These are phyloP conservation scores for Apiospora pterosperma DNA, from an alignment of 2,329 filamentous ascomycete species.

Conservation along the genomic window DNA sequence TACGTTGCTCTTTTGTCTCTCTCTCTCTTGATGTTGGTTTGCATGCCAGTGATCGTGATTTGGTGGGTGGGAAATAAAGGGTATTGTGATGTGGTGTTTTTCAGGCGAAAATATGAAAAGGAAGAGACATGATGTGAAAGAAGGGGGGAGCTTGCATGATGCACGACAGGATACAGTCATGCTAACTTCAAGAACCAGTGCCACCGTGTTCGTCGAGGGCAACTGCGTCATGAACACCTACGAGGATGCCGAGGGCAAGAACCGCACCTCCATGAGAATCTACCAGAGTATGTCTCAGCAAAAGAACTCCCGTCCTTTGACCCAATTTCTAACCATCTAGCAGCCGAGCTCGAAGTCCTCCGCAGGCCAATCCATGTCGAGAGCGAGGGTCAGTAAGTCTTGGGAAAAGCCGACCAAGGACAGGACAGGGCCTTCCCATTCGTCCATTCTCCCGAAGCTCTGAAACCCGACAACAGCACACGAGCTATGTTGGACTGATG, in stretches of 20 bases:
- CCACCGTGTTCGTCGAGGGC: slow-evolving; percentile 79
- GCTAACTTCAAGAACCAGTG: slow-evolving; percentile 43
- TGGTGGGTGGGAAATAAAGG: too few species aligned
- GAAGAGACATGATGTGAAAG: not conserved
- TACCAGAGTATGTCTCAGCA: slow-evolving; percentile 68
- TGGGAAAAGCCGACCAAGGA: not conserved
- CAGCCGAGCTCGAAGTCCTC: slow-evolving; percentile 47
- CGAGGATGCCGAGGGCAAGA: slow-evolving; percentile 69
- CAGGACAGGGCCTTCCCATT: not conserved
- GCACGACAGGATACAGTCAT: not conserved
- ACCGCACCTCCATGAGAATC: slow-evolving; percentile 62
- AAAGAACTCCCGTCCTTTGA: not conserved
- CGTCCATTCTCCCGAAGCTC: not conserved
- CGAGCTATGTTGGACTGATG: not conserved
- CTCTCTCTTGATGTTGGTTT: not conserved
- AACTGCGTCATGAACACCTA: slow-evolving; percentile 69
- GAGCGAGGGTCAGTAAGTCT: not conserved
- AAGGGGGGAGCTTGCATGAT: not conserved
- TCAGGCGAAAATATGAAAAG: too few species aligned
- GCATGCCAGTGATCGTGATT: too few species aligned
- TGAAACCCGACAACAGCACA: not conserved
- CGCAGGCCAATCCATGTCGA: slow-evolving; percentile 21
- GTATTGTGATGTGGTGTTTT: too few species aligned
- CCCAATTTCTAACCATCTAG: slow-evolving; percentile 2
- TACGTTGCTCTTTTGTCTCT: slow-evolving; percentile 52